phyloP scores from a whole-genome alignment of 2,329 filamentous ascomycete genomes.

The Lachnellula willkommii region DNA sequence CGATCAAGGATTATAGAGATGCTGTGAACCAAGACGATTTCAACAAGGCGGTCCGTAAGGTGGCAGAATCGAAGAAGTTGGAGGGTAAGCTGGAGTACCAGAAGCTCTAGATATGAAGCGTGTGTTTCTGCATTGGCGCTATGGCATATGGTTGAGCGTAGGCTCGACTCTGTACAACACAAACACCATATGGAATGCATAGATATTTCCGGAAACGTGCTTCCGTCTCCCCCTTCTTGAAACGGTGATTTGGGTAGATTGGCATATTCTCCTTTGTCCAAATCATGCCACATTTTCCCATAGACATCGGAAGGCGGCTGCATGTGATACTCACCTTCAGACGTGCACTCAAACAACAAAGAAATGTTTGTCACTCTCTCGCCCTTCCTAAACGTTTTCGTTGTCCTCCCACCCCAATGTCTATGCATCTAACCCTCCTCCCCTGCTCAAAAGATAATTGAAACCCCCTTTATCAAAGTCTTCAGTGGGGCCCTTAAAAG shows the following conservation, averaged over 20 bases:
- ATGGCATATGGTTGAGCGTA: slow-evolving; percentile 22
- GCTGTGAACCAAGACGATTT: slow-evolving; percentile 97
- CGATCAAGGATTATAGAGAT: slow-evolving; percentile 97
- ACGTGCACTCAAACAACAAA: neutral
- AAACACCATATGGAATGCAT: slow-evolving; percentile 24
- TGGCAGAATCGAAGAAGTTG: slow-evolving; percentile 95
- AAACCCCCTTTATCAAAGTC: neutral
- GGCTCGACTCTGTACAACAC: slow-evolving; percentile 28
- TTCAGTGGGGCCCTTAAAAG: neutral
- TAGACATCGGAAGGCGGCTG: neutral
- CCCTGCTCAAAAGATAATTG: neutral
- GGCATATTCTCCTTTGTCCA: neutral
- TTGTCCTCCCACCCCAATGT: neutral
- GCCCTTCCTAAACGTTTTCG: neutral
- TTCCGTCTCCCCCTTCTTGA: neutral
- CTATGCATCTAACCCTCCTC: neutral
- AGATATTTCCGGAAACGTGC: neutral
- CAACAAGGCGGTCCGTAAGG: slow-evolving; percentile 98
- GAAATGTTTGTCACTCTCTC: neutral
- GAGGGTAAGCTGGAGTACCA: slow-evolving; percentile 98
- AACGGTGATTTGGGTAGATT: neutral
- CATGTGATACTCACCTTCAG: neutral
- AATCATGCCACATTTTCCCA: neutral
- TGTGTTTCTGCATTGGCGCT: slow-evolving; percentile 24
- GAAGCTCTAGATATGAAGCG: slow-evolving; percentile 61